phyloP scores from a whole-genome alignment of 2,329 filamentous ascomycete species.

The Pseudocercospora crystallina region DNA sequence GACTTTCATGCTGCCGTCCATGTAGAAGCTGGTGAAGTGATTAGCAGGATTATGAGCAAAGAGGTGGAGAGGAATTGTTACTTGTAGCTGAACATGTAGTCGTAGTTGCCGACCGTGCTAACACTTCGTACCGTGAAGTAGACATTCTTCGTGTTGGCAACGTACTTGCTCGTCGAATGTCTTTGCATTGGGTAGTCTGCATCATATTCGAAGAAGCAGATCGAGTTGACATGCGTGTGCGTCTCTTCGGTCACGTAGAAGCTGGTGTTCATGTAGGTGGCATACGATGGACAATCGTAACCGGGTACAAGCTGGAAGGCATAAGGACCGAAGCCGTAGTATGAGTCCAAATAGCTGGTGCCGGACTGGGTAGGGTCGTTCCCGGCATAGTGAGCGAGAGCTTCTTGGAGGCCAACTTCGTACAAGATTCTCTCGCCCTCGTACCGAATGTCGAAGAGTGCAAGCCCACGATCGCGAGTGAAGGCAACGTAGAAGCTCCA shows the following conservation, averaged over 20 bases:
- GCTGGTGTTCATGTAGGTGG: conserved; percentile 52
- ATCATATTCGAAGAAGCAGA: conserved; percentile 57
- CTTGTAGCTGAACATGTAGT: conserved; percentile 30
- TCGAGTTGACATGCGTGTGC: conserved; percentile 48
- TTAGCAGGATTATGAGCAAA: too few relatives aligned
- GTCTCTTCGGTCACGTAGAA: conserved; percentile 48
- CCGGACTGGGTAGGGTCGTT: conserved; percentile 49
- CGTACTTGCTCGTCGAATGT: conserved; percentile 44
- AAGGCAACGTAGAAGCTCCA: conserved; percentile 55
- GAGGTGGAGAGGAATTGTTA: too few relatives aligned
- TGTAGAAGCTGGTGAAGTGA: conserved; percentile 44
- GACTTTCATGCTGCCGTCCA: conserved; percentile 53
- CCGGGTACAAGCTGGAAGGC: conserved; percentile 49
- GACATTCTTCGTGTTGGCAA: conserved; percentile 48
- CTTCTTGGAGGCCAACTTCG: conserved; percentile 57
- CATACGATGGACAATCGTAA: conserved; percentile 54
- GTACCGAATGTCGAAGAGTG: conserved; percentile 54
- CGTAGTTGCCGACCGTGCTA: conserved; percentile 55
- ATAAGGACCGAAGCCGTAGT: conserved; percentile 51
- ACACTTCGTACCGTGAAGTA: conserved; percentile 48
- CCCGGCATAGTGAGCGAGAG: conserved; percentile 54
- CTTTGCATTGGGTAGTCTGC: conserved; percentile 52
- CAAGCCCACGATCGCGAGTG: conserved; percentile 49
- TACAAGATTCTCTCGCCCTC: conserved; percentile 58
- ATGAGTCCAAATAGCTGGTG: conserved; percentile 50